These are phyloP conservation scores for Chrysanthemum seticuspe DNA, from an alignment of 129 eudicot genomes.

Conservation along the genomic window DNA sequence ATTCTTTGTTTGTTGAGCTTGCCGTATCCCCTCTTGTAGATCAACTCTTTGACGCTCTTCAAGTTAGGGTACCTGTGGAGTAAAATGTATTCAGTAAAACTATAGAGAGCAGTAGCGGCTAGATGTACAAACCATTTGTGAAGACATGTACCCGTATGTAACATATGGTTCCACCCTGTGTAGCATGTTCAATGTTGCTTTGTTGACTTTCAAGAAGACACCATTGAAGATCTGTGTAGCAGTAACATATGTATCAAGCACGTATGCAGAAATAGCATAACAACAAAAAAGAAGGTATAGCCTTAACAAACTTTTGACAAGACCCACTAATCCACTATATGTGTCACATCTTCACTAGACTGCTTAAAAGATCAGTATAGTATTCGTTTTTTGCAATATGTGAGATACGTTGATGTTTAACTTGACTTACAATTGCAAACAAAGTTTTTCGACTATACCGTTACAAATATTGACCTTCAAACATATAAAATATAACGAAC, in stretches of 20 bases:
- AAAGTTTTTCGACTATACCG: too few species aligned
- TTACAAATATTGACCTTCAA: too few species aligned
- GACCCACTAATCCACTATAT: too few species aligned
- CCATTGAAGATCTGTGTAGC: constrained; percentile 67
- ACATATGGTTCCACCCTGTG: constrained; percentile 89
- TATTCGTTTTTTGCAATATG: too few species aligned
- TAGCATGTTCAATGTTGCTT: constrained; percentile 77
- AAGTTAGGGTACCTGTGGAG: constrained; percentile 61
- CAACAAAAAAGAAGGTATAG: background rate
- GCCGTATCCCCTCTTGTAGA: constrained; percentile 88
- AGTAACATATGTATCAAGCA: background rate
- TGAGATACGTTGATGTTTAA: too few species aligned
- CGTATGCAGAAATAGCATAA: background rate
- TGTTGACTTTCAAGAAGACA: constrained; percentile 79
- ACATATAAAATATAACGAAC: too few species aligned
- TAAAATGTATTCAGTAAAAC: background rate
- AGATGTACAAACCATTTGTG: background rate
- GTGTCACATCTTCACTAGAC: too few species aligned
- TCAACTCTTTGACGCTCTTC: constrained; percentile 74
- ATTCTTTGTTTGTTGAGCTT: constrained; percentile 71
- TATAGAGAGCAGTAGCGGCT: background rate
- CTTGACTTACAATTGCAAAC: too few species aligned
- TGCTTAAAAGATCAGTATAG: too few species aligned
- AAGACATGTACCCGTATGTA: constrained; percentile 51
- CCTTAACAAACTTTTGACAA: background rate